phyloP scores from a whole-genome alignment of 331 rosid species.

The Pyracantha coccinea region DNA sequence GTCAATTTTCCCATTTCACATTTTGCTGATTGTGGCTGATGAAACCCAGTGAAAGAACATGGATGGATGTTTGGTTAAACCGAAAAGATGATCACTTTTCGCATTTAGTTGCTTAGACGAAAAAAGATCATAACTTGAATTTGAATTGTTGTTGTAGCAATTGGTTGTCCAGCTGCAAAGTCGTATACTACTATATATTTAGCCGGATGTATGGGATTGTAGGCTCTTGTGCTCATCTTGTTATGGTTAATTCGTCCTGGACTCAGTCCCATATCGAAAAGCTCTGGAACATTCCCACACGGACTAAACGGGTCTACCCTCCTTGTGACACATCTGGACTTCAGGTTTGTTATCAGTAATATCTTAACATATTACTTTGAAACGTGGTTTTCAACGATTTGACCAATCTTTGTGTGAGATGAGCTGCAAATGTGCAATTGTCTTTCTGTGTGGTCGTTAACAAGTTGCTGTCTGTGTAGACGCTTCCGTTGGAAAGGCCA shows the following conservation, averaged over 20 bases:
- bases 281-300: conserved; percentile 67
- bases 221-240: conserved; percentile 83
- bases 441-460: conserved; percentile 8
- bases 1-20: too few relatives aligned
- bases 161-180: conserved; percentile 75
- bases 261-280: conserved; percentile 73
- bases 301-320: conserved; percentile 80
- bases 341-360: conserved; percentile 42
- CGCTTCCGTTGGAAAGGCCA: conserved; percentile 73
- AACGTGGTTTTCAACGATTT: neutral
- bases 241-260: conserved; percentile 97
- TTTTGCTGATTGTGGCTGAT: neutral
- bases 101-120: neutral
- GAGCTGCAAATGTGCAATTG: conserved; percentile 11
- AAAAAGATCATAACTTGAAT: neutral
- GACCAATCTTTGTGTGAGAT: neutral
- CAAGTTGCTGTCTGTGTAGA: conserved; percentile 32
- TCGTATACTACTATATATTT: conserved; percentile 66
- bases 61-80: too few relatives aligned
- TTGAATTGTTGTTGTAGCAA: conserved; percentile 39
- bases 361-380: neutral
- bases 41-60: neutral
- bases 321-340: conserved; percentile 92
- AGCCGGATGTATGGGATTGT: conserved; percentile 75
- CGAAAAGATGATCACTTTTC: neutral